A percentile compares a stretch with the other conserved stretches of the same genome.
phyloP scores from a whole-genome alignment of 2,329 filamentous ascomycete species.

The Parafenestella ontariensis region DNA sequence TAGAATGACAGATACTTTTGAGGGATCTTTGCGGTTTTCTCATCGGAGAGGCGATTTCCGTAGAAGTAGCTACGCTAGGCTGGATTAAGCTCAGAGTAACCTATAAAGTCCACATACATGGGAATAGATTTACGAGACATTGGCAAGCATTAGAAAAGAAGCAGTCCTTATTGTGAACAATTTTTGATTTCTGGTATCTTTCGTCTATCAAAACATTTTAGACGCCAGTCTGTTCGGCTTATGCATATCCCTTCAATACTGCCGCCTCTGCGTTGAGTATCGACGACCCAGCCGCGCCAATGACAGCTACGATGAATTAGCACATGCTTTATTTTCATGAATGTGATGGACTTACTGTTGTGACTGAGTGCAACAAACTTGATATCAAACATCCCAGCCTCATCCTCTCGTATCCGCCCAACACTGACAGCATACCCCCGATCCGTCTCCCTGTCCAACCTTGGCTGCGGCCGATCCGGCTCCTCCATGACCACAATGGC shows the following conservation, averaged over 20 bases:
- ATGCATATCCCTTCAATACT: conserved; percentile 83
- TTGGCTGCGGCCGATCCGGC: conserved; percentile 86
- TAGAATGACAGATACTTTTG: too few relatives aligned
- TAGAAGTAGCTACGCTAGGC: too few relatives aligned
- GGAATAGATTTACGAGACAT: not conserved
- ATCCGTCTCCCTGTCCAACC: conserved; percentile 85
- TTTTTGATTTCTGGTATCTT: conserved; percentile 11
- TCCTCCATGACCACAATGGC: conserved; percentile 91
- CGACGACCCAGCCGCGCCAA: conserved; percentile 93
- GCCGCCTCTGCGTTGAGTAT: conserved; percentile 95
- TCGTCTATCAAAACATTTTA: not conserved
- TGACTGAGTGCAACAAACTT: conserved; percentile 95
- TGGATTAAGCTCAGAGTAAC: too few relatives aligned
- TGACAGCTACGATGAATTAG: conserved; percentile 66
- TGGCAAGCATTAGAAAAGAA: not conserved
- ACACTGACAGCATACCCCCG: conserved; percentile 91
- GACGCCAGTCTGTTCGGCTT: not conserved
- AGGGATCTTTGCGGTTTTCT: too few relatives aligned
- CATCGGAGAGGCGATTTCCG: too few relatives aligned
- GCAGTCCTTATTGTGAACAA: not conserved
- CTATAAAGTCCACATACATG: not conserved
- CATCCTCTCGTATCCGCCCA: conserved; percentile 83
- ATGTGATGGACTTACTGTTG: conserved; percentile 61
- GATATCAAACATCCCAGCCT: conserved; percentile 88
- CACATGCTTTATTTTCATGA: not conserved